Conservation (phyloP, 108 stramenopile species). For the Nannochloropsis salina region DNA sequence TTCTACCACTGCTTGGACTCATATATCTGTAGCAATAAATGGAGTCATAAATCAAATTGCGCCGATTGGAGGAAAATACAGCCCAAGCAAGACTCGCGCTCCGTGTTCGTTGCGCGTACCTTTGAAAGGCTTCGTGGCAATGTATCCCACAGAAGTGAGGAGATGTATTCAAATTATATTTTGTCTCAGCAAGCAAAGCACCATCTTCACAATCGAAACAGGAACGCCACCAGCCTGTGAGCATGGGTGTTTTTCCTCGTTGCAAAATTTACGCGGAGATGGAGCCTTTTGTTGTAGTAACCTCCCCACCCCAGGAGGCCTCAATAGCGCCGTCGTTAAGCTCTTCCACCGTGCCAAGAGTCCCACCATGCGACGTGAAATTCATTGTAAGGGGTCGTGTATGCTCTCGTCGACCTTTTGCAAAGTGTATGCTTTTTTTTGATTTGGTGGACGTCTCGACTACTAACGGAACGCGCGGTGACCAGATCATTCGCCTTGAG, state of each 20-base stretch:
- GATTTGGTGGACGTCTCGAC: background rate
- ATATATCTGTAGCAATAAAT: background rate
- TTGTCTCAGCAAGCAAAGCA: too few relatives aligned
- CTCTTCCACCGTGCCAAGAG: background rate
- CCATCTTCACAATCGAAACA: too few relatives aligned
- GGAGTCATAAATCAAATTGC: too few relatives aligned
- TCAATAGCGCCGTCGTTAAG: background rate
- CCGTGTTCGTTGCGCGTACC: too few relatives aligned
- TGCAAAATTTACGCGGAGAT: background rate
- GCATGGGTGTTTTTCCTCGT: background rate
- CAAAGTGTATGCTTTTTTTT: conserved; percentile 8
- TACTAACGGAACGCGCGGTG: background rate
- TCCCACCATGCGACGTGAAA: background rate
- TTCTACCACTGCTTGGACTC: background rate
- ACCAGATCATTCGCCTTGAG: background rate
- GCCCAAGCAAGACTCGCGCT: too few relatives aligned
- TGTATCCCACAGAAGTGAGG: too few relatives aligned
- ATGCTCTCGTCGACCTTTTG: background rate
- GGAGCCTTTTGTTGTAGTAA: background rate
- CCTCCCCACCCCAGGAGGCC: background rate
- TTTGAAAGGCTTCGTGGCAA: too few relatives aligned
- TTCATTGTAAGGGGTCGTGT: background rate
- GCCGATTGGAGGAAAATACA: too few relatives aligned
- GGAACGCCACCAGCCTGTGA: background rate
- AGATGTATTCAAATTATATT: too few relatives aligned